These are phyloP conservation scores for Annulohypoxylon maeteangense DNA, from an alignment of 495 filamentous ascomycete genomes.

Conservation along the genomic window DNA sequence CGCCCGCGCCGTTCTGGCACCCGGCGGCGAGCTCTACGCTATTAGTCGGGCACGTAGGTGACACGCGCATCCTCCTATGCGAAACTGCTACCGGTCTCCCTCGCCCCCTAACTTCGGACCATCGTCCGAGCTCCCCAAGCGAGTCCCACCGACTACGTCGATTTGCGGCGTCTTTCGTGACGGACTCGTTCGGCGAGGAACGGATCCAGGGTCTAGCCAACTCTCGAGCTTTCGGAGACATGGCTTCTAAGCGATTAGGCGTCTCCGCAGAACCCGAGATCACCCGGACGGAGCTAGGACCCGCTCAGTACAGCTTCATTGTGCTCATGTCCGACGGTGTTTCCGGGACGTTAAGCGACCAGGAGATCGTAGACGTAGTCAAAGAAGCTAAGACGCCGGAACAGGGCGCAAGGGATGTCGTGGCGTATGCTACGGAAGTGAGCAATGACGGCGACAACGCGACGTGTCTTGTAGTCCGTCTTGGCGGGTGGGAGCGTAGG, in stretches of 20 bases:
- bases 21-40: constrained; percentile 83
- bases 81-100: constrained; percentile 80
- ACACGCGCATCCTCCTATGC: constrained; percentile 90
- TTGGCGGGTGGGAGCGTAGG: constrained; percentile 95
- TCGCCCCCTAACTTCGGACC: constrained; percentile 83
- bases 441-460: constrained; percentile 88
- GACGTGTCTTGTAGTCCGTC: constrained; percentile 88
- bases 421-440: constrained; percentile 88
- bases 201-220: constrained; percentile 94
- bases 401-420: constrained; percentile 79
- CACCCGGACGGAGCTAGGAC: constrained; percentile 72
- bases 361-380: constrained; percentile 94
- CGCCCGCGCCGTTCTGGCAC: constrained; percentile 93
- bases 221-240: constrained; percentile 91
- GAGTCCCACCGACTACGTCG: constrained; percentile 86
- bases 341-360: constrained; percentile 81
- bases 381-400: constrained; percentile 94
- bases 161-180: constrained; percentile 86
- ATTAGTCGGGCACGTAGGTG: constrained; percentile 90
- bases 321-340: constrained; percentile 91
- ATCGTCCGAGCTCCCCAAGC: constrained; percentile 86
- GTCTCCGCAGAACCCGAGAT: constrained; percentile 95
- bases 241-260: constrained; percentile 88
- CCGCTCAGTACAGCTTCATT: constrained; percentile 87
- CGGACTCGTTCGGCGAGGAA: constrained; percentile 97